Evolutionary conservation across 306 rosid genomes (phyloP), one percentile per base, ranked within the genome.

Genomic region (Alnus glutinosa): DNA sequence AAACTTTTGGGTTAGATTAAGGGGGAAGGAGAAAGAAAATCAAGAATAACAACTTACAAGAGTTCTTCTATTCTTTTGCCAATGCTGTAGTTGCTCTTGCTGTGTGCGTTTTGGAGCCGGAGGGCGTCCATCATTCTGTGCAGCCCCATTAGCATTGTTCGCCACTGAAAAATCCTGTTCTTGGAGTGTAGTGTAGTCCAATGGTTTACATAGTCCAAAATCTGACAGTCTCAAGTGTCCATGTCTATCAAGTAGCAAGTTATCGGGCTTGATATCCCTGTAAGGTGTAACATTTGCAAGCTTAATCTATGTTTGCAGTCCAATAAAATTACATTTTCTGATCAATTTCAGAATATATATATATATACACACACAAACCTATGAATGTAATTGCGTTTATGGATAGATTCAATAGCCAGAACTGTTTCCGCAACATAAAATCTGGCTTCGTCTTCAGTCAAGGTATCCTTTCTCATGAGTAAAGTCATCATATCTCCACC

Each of bases 401-500:
- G 99, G 75, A 96, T 96, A 82, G 98, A 93, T 83, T 96, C 98
- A 71, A 96, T 90, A 42, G 99, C 97, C 83, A 96, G 80, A 85
- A 96, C 86, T 16, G 94, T 91, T 87, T 96, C 94, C 55, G 89
- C 99, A 7, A 96, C 92, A 85, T 96, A 96, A 87, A 96, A 96
- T 85, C 97, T 91, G 77, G 98, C 89, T 84, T 93, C 98, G 69
- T 93, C 90, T 85, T 96, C 99, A 18, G 97, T 90, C 90, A 96
- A 88, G 55, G 84, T 91, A 84, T 96, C 98, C 90, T 93, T 96
- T 88, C 99, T 90, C 99, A 96, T 96, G 55, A 96, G 98, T 72
- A 93, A 85, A 71, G 99, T 96, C 99, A 96, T 96, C 99, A 96
- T 86, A 85, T 96, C 99, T 79, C 99, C 99, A 70, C 99, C 98